Conservation (phyloP, 768 basidiomycete species). For the Albatrellus ellisii region DNA sequence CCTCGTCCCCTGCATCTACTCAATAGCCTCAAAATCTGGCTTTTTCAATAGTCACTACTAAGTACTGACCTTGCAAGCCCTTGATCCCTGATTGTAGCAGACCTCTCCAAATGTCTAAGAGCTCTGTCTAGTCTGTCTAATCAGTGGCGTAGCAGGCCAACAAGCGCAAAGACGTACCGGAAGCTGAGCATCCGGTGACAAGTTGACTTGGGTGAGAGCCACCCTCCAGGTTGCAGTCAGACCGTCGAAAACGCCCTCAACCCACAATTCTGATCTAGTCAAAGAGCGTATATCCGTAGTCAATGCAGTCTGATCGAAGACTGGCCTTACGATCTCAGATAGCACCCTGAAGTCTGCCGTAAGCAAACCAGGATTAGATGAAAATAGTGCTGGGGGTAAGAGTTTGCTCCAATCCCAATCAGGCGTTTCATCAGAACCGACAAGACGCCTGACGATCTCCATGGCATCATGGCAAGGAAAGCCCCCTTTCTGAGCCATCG, state of each 20-base stretch:
- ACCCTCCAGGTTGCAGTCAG: constrained; percentile 42
- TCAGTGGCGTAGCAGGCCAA: constrained; percentile 3
- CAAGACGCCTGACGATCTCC: constrained; percentile 32
- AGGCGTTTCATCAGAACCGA: constrained; percentile 13
- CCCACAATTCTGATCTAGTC: constrained; percentile 40
- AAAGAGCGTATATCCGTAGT: constrained; percentile 44
- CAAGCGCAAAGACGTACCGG: constrained; percentile 31
- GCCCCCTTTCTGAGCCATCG: constrained; percentile 44
- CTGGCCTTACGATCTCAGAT: constrained; percentile 31
- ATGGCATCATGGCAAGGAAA: constrained; percentile 41
- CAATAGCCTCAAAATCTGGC: not conserved
- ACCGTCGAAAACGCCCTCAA: constrained; percentile 37
- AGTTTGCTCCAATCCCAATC: constrained; percentile 37
- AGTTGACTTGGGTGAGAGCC: constrained; percentile 29
- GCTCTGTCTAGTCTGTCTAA: constrained; percentile 24
- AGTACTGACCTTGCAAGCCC: constrained; percentile 29
- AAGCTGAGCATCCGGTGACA: constrained; percentile 29
- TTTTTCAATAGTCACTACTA: not conserved
- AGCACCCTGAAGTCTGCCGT: constrained; percentile 37
- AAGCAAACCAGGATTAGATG: constrained; percentile 41
- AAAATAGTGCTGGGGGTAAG: constrained; percentile 40
- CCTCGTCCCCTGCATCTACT: constrained; percentile 31
- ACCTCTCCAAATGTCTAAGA: constrained; percentile 43
- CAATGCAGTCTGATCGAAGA: constrained; percentile 41
- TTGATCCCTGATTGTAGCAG: constrained; percentile 37